Percentiles rank a stretch among this genome's conserved stretches.
These are phyloP conservation scores for Aureobasidium leucospermi DNA, from an alignment of 2,329 filamentous ascomycete genomes.

Conservation along the genomic window DNA sequence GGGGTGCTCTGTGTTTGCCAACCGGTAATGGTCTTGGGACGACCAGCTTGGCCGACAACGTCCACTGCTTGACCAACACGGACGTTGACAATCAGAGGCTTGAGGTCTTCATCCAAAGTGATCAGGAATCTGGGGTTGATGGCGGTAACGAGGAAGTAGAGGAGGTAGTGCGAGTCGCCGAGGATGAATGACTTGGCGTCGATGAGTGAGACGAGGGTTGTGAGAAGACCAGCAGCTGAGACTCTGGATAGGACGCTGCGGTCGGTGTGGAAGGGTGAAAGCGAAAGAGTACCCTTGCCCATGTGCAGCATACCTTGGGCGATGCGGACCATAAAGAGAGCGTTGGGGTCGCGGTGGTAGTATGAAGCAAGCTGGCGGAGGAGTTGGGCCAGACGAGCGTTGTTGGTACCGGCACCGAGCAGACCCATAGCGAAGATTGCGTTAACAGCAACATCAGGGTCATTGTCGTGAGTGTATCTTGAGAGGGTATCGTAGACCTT, in stretches of 20 bases:
- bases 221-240: conserved; percentile 77
- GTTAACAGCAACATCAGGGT: conserved; percentile 96
- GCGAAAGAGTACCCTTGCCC: conserved; percentile 94
- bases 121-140: conserved; percentile 97
- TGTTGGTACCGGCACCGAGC: conserved; percentile 93
- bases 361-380: conserved; percentile 93
- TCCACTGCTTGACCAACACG: conserved; percentile 97
- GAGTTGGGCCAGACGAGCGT: conserved; percentile 89
- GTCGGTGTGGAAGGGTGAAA: conserved; percentile 99
- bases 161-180: conserved; percentile 75
- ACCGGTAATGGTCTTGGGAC: conserved; percentile 97
- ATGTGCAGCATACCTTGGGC: conserved; percentile 96
- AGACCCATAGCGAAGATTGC: conserved; percentile 99
- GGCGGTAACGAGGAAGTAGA: conserved; percentile 93
- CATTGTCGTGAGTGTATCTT: conserved; percentile 95
- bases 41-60: conserved; percentile 91
- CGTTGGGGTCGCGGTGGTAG: conserved; percentile 93
- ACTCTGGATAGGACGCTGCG: conserved; percentile 91
- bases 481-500: conserved; percentile 98
- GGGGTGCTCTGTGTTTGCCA: conserved; percentile 99
- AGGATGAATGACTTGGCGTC: conserved; percentile 83
- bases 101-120: conserved; percentile 87
- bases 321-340: conserved; percentile 98
- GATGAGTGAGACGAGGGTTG: conserved; percentile 87
- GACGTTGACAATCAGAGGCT: conserved; percentile 91